A percentile compares a stretch with the other conserved stretches of the same genome.
phyloP scores from a whole-genome alignment of 2,329 filamentous ascomycete genomes.

The Hypoxylon sp. region DNA sequence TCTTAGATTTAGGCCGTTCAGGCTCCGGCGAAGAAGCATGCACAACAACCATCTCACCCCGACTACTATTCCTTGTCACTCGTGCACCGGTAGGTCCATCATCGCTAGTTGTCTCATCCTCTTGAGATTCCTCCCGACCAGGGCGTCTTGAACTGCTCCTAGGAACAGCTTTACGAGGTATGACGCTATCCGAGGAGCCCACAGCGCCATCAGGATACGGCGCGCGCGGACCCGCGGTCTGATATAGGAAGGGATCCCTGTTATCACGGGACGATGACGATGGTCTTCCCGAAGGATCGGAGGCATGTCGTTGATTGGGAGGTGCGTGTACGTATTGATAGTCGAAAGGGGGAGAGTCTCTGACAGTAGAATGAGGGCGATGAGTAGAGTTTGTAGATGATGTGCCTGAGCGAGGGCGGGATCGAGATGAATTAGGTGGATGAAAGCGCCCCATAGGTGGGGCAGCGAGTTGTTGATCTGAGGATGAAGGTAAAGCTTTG shows the following conservation, averaged over 20 bases:
- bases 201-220: slow-evolving; percentile 55
- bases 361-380: slow-evolving; percentile 56
- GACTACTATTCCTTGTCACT: slow-evolving; percentile 53
- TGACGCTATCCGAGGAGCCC: slow-evolving; percentile 57
- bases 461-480: slow-evolving; percentile 56
- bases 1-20: slow-evolving; percentile 57
- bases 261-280: slow-evolving; percentile 53
- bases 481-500: slow-evolving; percentile 58
- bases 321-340: slow-evolving; percentile 62
- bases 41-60: slow-evolving; percentile 60
- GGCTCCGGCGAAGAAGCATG: slow-evolving; percentile 51
- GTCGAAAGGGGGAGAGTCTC: slow-evolving; percentile 61
- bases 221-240: slow-evolving; percentile 62
- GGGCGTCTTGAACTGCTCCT: slow-evolving; percentile 56
- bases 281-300: slow-evolving; percentile 59
- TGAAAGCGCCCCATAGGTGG: slow-evolving; percentile 69
- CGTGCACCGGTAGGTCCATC: slow-evolving; percentile 44
- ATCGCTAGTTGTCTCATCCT: slow-evolving; percentile 53
- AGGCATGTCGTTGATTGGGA: slow-evolving; percentile 59
- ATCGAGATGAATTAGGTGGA: slow-evolving; percentile 60
- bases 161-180: slow-evolving; percentile 47
- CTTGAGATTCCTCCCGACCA: slow-evolving; percentile 55
- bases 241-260: slow-evolving; percentile 68
- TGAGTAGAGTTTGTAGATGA: slow-evolving; percentile 60
- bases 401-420: slow-evolving; percentile 61